Evolutionary conservation across 345 rosid genomes (phyloP), one percentile per base, ranked within the genome.

Genomic region (Eucalyptus cladocalyx): DNA sequence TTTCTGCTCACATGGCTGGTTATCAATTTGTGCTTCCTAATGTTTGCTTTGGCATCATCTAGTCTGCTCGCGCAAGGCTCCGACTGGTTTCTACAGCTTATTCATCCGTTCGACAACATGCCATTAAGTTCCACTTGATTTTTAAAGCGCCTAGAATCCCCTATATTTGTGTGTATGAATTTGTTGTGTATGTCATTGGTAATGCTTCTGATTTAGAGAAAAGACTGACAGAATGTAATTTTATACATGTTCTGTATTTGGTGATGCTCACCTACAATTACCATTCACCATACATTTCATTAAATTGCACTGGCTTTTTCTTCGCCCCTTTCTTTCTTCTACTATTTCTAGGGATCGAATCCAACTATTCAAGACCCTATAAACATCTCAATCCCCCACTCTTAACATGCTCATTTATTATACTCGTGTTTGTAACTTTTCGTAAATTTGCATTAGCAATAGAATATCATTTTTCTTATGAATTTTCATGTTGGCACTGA

Each of bases 31-130:
- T 62, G 9, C 34, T 62, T 30, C 0, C 34, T 62, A 62, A 7
- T 62, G 72, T 62, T 28, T 62, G 34, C 32, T 30, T 62, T 13
- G 72, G 18, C 72, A 62, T 62, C 18, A 62, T 28, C 0, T 6
- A 2, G 18, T 62, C 34, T 3, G 4, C 69, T 30, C 3, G 3
- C 0, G 0, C 0, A 5, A 62, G 18, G 18, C 1, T 30, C 34
- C 3, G 0, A 62, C 9, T 0, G 0, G 72, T 30, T 62, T 14
- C 72, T 30, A 13, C 72, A 62, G 72, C 34, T 62, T 62, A 30
- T 62, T 30, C 72, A 62, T 0, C 19, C 3, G 0, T 62, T 62
- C 5, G 0, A 30, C 72, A 0, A 30, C 32, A 0, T 4, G 72
- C 72, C 2, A 28, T 62, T 30, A 62, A 28, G 18, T 13, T 0